Base-by-base conservation (phyloP, 179 eudicot species). In the Silene noctiflora region DNA sequence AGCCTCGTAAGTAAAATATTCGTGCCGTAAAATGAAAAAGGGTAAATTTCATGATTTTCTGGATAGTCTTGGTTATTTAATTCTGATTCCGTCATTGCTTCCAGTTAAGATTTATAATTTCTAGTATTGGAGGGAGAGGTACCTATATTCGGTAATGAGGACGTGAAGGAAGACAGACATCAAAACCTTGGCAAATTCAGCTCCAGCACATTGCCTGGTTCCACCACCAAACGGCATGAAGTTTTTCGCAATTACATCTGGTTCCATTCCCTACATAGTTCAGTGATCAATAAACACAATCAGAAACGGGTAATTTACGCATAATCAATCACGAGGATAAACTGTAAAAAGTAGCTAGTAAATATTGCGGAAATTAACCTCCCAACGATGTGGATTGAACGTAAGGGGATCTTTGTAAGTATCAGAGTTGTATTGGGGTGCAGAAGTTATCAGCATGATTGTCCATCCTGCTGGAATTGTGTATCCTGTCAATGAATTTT, bases 391-490 rank as follows among this genome's bases (percentile, higher is more conserved):
- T 29, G 93, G 93, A 31, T 89, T 88, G 71, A 89, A 89, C 72
- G 81, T 62, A 44, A 89, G 93, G 63, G 93, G 91, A 77, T 89
- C 87, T 25, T 87, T 72, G 68, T 78, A 87, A 27, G 79, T 66
- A 67, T 81, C 75, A 0, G 89, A 25, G 66, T 87, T 84, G 51
- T 84, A 83, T 44, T 88, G 91, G 63, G 81, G 68, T 33, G 84
- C 90, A n/a, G 94, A 80, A 4, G 87, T 82, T n/a, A 81, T 78
- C 55, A 87, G 58, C 88, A 90, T 85, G 9, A 90, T 84, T 11
- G 85, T 85, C 94, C 91, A 89, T 59, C 91, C 94, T 63, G 81
- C 81, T 55, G 94, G 94, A 27, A 90, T 90, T 65, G 91, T 88
- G 48, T 84, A 86, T 56, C 88, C 94, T 89, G 78, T 80, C 67